Base-by-base conservation (phyloP, 768 basidiomycete genomes). In the Leccinellum rugosiceps region DNA sequence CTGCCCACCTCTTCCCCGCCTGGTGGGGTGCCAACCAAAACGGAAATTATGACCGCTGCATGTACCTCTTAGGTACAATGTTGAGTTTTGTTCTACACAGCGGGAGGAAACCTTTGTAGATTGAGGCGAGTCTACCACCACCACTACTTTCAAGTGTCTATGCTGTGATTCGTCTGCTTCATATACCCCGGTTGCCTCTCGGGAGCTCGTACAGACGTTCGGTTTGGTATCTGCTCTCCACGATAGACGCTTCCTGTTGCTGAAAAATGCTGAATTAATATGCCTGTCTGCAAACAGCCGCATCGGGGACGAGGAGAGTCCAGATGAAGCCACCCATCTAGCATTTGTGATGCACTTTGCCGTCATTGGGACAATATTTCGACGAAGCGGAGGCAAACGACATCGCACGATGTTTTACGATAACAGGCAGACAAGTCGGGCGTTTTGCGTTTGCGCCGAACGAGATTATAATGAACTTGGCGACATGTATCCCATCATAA, bases 1-100 rank as follows among this genome's bases (percentile, higher is more conserved):
- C 69, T 1, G 65, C 80, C 0, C 77, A 81, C 61, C 60, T 79
- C 26, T 83, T 83, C 72, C 80, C 82, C 15, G 58, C 73, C 55
- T 83, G 82, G 83, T 83, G 81, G 83, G 80, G 81, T n/a, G 82
- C 81, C 6, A 82, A 83, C 63, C 81, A 83, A 55, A 67, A 64
- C 35, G 80, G 80, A 63, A 73, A 77, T 63, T 75, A 69, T 30
- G 69, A 70, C 41, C 70, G 25, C 8, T 72, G 69, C 53, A 17
- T 58, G 41, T 46, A 48, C 55, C 58, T 68, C 13, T n/a, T 68
- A 65, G 45, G 32, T 32, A 13, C 13, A 32, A 13, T 13, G 2
- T 32, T 32, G 32, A 32, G 3, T 32, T 32, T 14, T 32, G 32
- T 32, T 32, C 32, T 32, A 32, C 14, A n/a, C n/a, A n/a, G n/a